Evolutionary conservation across 306 rosid genomes (phyloP), one percentile per base, ranked within the genome.

Genomic region (Trifolium dubium): DNA sequence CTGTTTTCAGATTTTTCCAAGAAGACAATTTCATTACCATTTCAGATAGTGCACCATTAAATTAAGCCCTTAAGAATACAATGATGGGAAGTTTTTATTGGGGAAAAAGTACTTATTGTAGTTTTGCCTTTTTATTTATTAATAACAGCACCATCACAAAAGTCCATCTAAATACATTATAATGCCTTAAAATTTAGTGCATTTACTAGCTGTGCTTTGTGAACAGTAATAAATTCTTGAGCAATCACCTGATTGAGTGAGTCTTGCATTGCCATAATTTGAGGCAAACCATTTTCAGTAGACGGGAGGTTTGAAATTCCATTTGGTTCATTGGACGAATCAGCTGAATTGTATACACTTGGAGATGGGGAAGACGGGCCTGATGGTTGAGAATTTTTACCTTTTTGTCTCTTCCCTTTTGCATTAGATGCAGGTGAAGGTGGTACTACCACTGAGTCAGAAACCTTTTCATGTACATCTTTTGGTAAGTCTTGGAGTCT

Each of bases 401-500:
- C 87, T 84, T 92, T 95, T 68, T 87, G 91, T 67, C 84, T 95
- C 79, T 86, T 92, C 67, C 86, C 89, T 81, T 92, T 95, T 34
- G 89, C 15, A 82, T 65, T 85, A 76, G 96, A 80, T 4, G 88
- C 72, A 69, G 85, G 86, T 6, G 81, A 77, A 7, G 79, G 86
- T 5, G 71, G 83, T 47, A 82, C 76, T 14, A 64, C 63, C 56
- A 86, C 40, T 19, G 93, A 81, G 65, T 88, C 90, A 13, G 90
- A 81, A 82, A 77, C 82, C 88, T 83, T 92, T 68, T 73, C 92
- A 67, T 86, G 82, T 51, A 77, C 86, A 76, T 89, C 92, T 83
- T 80, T 90, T 50, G 84, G 64, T 9, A 86, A 63, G 59, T 81
- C 90, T 50, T 81, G 92, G 59, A 80, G 83, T 83, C 86, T 81